Percentiles rank a stretch among this genome's conserved stretches.
phyloP scores from a whole-genome alignment of 2,329 filamentous ascomycete species.

The Blastomyces gilchristii region DNA sequence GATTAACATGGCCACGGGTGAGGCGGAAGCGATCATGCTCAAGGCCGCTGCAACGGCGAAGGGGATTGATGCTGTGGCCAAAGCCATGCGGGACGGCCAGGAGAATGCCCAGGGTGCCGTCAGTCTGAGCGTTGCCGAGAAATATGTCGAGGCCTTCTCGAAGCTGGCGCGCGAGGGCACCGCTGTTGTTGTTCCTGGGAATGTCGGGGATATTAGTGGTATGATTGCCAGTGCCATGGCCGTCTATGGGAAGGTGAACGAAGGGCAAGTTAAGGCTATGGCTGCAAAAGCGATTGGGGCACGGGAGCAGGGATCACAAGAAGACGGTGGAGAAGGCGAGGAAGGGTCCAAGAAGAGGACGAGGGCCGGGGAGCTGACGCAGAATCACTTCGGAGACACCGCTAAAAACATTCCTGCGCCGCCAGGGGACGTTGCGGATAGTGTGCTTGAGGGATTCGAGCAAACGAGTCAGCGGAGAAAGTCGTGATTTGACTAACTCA shows the following conservation, averaged over 20 bases:
- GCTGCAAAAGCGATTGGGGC: slow-evolving; percentile 29
- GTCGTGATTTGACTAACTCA: slow-evolving; percentile 12
- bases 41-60: slow-evolving; percentile 76
- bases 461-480: slow-evolving; percentile 27
- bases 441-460: slow-evolving; percentile 42
- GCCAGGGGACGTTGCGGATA: slow-evolving; percentile 36
- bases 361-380: slow-evolving; percentile 26
- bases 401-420: slow-evolving; percentile 3
- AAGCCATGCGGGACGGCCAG: slow-evolving; percentile 61
- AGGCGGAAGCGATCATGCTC: slow-evolving; percentile 83
- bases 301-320: slow-evolving; percentile 14
- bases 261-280: slow-evolving; percentile 62
- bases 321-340: slow-evolving; percentile 13
- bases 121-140: slow-evolving; percentile 83
- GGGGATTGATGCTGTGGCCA: slow-evolving; percentile 78
- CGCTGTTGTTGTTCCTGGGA: slow-evolving; percentile 87
- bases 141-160: slow-evolving; percentile 92
- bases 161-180: slow-evolving; percentile 93
- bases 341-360: slow-evolving; percentile 10
- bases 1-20: slow-evolving; percentile 86
- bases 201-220: slow-evolving; percentile 87
- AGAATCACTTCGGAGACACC: slow-evolving; percentile 17
- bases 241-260: slow-evolving; percentile 86
- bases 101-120: slow-evolving; percentile 72
- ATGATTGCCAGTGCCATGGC: slow-evolving; percentile 97